A percentile compares a stretch with the other conserved stretches of the same genome.
Evolutionary conservation across 2,329 filamentous ascomycete genomes (phyloP).

Genomic region (Cyanodermella asteris): DNA sequence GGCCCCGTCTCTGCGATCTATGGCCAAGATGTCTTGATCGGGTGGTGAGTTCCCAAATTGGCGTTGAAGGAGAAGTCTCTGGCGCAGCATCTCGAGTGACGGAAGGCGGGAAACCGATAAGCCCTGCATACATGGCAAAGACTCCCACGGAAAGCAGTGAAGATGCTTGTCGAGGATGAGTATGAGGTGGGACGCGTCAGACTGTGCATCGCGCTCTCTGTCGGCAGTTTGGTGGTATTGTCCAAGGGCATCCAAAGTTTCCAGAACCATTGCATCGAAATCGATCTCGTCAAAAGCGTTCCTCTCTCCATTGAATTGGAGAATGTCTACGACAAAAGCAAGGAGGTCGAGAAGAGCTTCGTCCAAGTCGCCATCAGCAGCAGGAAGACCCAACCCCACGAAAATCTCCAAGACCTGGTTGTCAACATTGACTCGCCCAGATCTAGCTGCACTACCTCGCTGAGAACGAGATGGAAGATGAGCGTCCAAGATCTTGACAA

Average conservation of each 20-base stretch:
- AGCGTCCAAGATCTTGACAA: conserved; percentile 59
- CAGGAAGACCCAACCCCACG: conserved; percentile 57
- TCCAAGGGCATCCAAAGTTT: conserved; percentile 64
- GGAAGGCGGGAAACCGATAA: conserved; percentile 71
- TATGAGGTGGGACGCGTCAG: conserved; percentile 47
- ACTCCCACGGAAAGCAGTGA: conserved; percentile 90
- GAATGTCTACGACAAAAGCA: conserved; percentile 87
- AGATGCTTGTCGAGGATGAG: conserved; percentile 79
- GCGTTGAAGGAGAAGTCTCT: conserved; percentile 41
- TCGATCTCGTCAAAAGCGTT: conserved; percentile 98
- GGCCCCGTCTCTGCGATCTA: conserved; percentile 21
- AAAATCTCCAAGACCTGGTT: conserved; percentile 65
- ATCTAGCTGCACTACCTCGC: conserved; percentile 30
- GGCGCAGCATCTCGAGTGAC: conserved; percentile 60
- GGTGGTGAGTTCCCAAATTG: too few relatives aligned
- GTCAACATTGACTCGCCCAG: conserved; percentile 31
- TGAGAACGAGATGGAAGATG: conserved; percentile 65
- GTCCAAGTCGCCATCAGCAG: conserved; percentile 53
- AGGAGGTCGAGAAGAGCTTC: conserved; percentile 79
- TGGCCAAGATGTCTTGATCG: conserved; percentile 12
- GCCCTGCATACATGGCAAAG: conserved; percentile 61
- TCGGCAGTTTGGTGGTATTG: conserved; percentile 46
- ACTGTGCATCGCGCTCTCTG: conserved; percentile 13
- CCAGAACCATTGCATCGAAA: conserved; percentile 76
- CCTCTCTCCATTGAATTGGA: conserved; percentile 87